A percentile compares a stretch with the other conserved stretches of the same genome.
Evolutionary conservation across 192 early-diverging fungal species (phyloP).

Genomic region (Geranomyces michiganensis): DNA sequence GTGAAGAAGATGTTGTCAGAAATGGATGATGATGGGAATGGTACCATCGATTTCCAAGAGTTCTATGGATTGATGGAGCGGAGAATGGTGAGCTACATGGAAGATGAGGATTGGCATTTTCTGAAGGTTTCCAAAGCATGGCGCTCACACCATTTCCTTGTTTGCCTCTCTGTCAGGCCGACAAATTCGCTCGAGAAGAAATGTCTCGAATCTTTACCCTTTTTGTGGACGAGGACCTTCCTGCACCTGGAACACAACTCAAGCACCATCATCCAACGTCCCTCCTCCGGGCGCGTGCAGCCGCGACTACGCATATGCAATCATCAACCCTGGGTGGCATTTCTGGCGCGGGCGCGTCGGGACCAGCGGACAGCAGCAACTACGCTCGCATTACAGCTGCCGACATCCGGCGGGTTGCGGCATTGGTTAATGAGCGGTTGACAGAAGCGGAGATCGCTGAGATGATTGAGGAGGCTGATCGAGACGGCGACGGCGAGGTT

Average conservation of each 20-base stretch:
- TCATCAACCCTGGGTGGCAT: neutral
- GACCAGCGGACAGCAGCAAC: neutral
- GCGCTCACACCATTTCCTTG: neutral
- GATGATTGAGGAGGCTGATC: constrained; percentile 58
- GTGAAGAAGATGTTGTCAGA: constrained; percentile 47
- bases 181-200: constrained; percentile 62
- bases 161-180: constrained; percentile 51
- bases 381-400: constrained; percentile 30
- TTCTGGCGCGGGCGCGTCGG: neutral
- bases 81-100: constrained; percentile 25
- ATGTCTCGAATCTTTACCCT: constrained; percentile 66
- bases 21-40: constrained; percentile 53
- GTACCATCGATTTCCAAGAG: constrained; percentile 51
- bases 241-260: neutral
- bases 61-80: constrained; percentile 50
- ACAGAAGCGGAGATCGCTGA: constrained; percentile 52
- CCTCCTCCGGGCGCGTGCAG: neutral
- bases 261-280: too few species aligned
- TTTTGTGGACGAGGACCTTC: constrained; percentile 59
- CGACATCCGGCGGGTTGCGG: constrained; percentile 42
- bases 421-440: constrained; percentile 45
- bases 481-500: constrained; percentile 53
- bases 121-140: too few species aligned
- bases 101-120: neutral
- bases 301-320: neutral